A percentile compares a stretch with the other conserved stretches of the same genome.
These are phyloP conservation scores for Fomitopsis pinicola DNA, from an alignment of 1,284 basidiomycete genomes.

Conservation along the genomic window DNA sequence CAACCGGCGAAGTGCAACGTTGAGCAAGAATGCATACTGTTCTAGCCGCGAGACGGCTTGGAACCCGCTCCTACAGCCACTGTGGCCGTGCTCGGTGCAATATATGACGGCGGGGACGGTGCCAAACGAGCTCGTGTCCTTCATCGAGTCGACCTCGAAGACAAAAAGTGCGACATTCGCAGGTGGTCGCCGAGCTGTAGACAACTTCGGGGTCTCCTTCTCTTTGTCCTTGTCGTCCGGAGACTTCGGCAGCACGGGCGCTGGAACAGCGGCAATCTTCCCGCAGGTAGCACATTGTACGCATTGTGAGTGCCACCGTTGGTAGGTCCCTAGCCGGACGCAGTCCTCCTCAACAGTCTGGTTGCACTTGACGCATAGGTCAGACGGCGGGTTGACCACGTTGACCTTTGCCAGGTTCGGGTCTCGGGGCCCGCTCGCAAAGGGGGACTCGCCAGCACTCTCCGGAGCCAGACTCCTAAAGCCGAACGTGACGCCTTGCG, in stretches of 20 bases:
- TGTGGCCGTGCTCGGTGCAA: conserved; percentile 76
- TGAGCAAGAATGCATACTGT: conserved; percentile 96
- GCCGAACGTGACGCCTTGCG: conserved; percentile 80
- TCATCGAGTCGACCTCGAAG: conserved; percentile 63
- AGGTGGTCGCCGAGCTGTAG: conserved; percentile 64
- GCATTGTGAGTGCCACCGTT: conserved; percentile 95
- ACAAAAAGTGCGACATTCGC: conserved; percentile 77
- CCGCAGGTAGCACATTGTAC: conserved; percentile 82
- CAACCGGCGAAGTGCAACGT: conserved; percentile 90
- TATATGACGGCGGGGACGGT: conserved; percentile 65
- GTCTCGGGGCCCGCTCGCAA: conserved; percentile 43
- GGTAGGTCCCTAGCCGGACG: conserved; percentile 87
- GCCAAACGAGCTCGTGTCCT: conserved; percentile 65
- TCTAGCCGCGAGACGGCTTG: conserved; percentile 91
- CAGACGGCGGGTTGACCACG: conserved; percentile 70
- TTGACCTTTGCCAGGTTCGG: conserved; percentile 42
- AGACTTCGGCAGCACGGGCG: conserved; percentile 32
- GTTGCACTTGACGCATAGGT: conserved; percentile 88
- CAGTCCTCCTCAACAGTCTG: conserved; percentile 97
- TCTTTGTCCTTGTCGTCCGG: conserved; percentile 23
- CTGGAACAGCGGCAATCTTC: conserved; percentile 64
- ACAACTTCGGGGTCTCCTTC: conserved; percentile 52
- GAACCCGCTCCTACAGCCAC: conserved; percentile 72
- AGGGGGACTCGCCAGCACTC: conserved; percentile 83
- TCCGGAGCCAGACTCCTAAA: conserved; percentile 88